Evolutionary conservation across 352 stramenopile species (phyloP).

Genomic region (Phytophthora tentaculata): DNA sequence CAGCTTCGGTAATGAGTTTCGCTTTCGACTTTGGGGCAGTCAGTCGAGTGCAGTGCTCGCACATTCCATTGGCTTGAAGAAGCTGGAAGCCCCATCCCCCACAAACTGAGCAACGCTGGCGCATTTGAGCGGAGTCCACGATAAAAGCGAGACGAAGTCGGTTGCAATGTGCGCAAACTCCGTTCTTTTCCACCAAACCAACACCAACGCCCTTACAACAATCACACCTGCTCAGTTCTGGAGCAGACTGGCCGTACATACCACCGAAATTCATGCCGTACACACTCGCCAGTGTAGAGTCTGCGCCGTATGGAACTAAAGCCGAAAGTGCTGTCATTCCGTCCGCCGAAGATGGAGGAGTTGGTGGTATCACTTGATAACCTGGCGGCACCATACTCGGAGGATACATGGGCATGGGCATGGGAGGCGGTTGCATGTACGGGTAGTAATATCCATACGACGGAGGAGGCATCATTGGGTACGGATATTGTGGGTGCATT

Average conservation of each 20-base stretch:
- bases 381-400: constrained; percentile 30
- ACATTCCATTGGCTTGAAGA: constrained; percentile 53
- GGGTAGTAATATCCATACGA: constrained; percentile 52
- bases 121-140: constrained; percentile 68
- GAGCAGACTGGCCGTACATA: constrained; percentile 25
- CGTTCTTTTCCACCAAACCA: constrained; percentile 73
- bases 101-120: constrained; percentile 55
- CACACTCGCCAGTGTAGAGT: constrained; percentile 24
- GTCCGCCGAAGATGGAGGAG: constrained; percentile 27
- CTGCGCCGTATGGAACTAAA: constrained; percentile 44
- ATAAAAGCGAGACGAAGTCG: constrained; percentile 74
- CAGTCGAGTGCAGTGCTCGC: constrained; percentile 57
- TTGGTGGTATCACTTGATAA: constrained; percentile 26
- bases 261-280: constrained; percentile 19
- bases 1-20: constrained; percentile 3
- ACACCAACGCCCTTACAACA: constrained; percentile 61
- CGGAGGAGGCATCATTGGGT: constrained; percentile 41
- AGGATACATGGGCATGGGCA: constrained; percentile 41
- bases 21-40: constrained; percentile 25
- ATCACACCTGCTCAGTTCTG: constrained; percentile 56
- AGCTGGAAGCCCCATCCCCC: constrained; percentile 66
- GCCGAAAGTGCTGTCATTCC: constrained; percentile 32
- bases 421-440: constrained; percentile 39
- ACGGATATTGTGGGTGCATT: constrained; percentile 47
- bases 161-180: constrained; percentile 72